Conservation (phyloP, 495 filamentous ascomycete genomes). For the Trichocladium uniseriatum region DNA sequence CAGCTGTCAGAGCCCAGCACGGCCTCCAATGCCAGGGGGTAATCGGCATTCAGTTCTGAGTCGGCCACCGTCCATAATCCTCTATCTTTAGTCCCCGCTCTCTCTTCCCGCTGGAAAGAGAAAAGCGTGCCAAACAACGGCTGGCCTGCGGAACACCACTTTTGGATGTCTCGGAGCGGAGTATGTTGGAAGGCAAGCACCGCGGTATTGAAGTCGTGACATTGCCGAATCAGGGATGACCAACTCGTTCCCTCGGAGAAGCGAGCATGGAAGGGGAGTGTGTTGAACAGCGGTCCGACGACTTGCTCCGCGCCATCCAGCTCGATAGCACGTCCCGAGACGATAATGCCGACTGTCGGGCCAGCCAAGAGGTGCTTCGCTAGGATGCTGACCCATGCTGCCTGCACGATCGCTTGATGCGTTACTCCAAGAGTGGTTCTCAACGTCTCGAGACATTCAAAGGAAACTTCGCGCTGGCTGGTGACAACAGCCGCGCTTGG, state of each 20-base stretch:
- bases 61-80: constrained; percentile 49
- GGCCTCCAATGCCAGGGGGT: constrained; percentile 67
- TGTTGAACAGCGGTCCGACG: constrained; percentile 87
- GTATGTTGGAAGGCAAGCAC: constrained; percentile 60
- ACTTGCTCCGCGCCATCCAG: constrained; percentile 55
- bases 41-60: constrained; percentile 46
- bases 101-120: constrained; percentile 56
- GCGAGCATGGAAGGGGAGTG: constrained; percentile 53
- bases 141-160: constrained; percentile 52
- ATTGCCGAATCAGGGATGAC: constrained; percentile 40
- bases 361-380: constrained; percentile 26
- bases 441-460: constrained; percentile 35
- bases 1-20: constrained; percentile 37
- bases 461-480: constrained; percentile 12
- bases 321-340: constrained; percentile 61
- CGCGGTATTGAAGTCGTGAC: constrained; percentile 53
- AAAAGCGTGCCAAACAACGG: constrained; percentile 77
- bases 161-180: constrained; percentile 60
- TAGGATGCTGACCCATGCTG: constrained; percentile 53
- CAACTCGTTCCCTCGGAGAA: constrained; percentile 34
- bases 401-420: constrained; percentile 64
- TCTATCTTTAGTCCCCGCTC: background rate
- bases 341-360: constrained; percentile 53
- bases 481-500: constrained; percentile 10
- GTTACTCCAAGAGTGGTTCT: constrained; percentile 55